Conservation (phyloP, 305 asterid genomes). For the Fraxinus paxiana region DNA sequence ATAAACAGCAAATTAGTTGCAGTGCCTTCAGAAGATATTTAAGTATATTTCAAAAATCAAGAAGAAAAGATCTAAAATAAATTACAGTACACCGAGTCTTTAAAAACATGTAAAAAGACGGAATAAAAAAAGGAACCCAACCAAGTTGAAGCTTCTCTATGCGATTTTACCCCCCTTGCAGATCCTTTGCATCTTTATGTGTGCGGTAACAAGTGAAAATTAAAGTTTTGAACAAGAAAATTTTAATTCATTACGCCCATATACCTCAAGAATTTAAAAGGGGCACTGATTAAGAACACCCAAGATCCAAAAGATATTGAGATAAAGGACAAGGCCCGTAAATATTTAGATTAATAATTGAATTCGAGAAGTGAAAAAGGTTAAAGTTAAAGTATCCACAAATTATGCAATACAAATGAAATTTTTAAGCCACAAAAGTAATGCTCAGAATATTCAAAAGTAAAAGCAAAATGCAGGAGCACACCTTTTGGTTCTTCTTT, state of each 20-base stretch:
- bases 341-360: neutral
- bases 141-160: neutral
- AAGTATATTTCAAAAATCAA: neutral
- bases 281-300: neutral
- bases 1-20: slow-evolving; percentile 19
- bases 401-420: neutral
- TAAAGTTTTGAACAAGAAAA: neutral
- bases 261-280: neutral
- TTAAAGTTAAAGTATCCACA: neutral
- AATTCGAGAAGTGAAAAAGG: neutral
- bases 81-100: neutral
- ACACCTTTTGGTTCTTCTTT: slow-evolving; percentile 70
- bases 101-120: neutral
- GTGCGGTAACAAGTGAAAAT: neutral
- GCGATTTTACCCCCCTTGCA: neutral
- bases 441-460: slow-evolving; percentile 11
- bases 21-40: slow-evolving; percentile 15
- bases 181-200: neutral
- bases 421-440: slow-evolving; percentile 11
- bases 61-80: slow-evolving; percentile 11
- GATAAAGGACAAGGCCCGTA: neutral
- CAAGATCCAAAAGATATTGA: neutral
- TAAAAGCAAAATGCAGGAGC: slow-evolving; percentile 19
- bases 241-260: neutral
- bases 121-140: neutral